These are phyloP conservation scores for Rhodosporidiobolus sp. DNA, from an alignment of 768 basidiomycete genomes.

Conservation along the genomic window DNA sequence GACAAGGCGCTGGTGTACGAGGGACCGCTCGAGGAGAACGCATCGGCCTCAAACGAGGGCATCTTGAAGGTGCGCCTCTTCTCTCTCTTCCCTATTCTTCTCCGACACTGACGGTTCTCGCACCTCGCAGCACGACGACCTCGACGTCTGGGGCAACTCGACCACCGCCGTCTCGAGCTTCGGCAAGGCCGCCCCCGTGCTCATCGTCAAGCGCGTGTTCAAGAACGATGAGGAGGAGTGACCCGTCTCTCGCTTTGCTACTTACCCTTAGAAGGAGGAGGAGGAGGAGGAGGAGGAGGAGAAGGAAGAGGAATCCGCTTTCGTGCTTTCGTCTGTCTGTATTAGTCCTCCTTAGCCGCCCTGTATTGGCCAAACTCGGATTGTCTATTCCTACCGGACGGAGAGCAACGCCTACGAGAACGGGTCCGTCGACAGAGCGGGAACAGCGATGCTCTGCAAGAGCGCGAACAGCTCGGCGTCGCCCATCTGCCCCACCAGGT, in stretches of 20 bases:
- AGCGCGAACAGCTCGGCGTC: no score
- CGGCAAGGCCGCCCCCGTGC: slow-evolving; percentile 20
- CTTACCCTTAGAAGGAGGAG: no score
- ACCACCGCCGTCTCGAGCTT: not conserved
- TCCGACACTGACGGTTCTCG: not conserved
- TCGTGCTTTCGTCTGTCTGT: not conserved
- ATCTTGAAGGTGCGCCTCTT: slow-evolving; percentile 31
- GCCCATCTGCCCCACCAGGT: no score
- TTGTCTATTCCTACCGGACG: no score
- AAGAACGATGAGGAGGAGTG: slow-evolving; percentile 13
- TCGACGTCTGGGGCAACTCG: slow-evolving; percentile 33
- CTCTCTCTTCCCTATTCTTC: no score
- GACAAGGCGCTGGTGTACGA: slow-evolving; percentile 38
- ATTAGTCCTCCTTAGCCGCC: no score
- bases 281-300: no score
- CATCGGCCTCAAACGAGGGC: not conserved
- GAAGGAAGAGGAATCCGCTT: not conserved
- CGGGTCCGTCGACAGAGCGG: no score
- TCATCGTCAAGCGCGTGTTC: slow-evolving; percentile 23
- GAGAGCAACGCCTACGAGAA: no score
- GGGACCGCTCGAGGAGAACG: not conserved
- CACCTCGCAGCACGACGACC: not conserved
- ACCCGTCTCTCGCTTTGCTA: not conserved
- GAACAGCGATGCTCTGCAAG: no score
- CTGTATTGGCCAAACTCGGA: no score